Conservation (phyloP, 306 rosid species). For the Spatholobus suberectus region DNA sequence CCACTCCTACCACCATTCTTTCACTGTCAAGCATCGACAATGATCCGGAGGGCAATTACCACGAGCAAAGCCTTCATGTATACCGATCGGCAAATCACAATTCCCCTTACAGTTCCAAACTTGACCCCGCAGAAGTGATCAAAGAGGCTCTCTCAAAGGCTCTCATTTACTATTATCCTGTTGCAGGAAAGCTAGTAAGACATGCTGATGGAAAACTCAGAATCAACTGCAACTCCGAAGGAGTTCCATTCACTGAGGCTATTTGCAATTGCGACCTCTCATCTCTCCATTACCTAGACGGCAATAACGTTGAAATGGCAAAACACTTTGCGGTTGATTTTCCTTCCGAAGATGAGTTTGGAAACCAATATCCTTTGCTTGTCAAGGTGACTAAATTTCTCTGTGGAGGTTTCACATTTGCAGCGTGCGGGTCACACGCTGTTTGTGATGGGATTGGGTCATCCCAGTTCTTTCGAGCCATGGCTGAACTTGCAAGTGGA, state of each 20-base stretch:
- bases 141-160: slow-evolving; percentile 50
- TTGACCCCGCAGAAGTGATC: slow-evolving; percentile 39
- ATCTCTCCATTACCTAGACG: slow-evolving; percentile 47
- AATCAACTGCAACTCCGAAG: slow-evolving; percentile 40
- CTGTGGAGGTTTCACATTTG: slow-evolving; percentile 53
- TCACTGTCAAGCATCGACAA: slow-evolving; percentile 47
- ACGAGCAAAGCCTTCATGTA: slow-evolving; percentile 12
- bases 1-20: slow-evolving; percentile 37
- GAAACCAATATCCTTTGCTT: slow-evolving; percentile 31
- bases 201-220: slow-evolving; percentile 37
- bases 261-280: slow-evolving; percentile 43
- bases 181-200: slow-evolving; percentile 46
- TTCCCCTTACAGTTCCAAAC: not conserved
- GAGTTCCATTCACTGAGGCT: slow-evolving; percentile 55
- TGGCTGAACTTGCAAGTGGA: slow-evolving; percentile 52
- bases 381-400: slow-evolving; percentile 46
- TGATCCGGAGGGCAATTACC: not conserved
- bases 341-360: slow-evolving; percentile 32
- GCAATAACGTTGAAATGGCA: slow-evolving; percentile 11
- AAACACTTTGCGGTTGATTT: slow-evolving; percentile 10
- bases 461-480: slow-evolving; percentile 42
- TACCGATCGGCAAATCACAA: not conserved
- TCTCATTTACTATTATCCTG: slow-evolving; percentile 47
- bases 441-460: slow-evolving; percentile 46
- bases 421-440: slow-evolving; percentile 36